Evolutionary conservation across 2,329 filamentous ascomycete species (phyloP).

Genomic region (Epichloe sibirici): DNA sequence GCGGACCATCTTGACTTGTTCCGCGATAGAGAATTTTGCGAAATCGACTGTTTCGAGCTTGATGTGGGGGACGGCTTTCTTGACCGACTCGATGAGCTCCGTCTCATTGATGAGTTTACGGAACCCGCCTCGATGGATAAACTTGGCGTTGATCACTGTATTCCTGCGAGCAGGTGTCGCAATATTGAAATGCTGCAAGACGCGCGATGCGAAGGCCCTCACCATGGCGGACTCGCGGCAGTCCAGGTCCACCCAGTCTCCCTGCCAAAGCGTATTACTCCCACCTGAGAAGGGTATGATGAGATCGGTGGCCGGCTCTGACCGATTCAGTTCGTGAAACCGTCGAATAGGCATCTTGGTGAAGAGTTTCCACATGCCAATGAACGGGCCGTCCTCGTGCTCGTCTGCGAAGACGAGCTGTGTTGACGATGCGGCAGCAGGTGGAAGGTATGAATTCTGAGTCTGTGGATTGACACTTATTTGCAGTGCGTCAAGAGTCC

Average conservation of each 20-base stretch:
- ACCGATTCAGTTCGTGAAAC: slow-evolving; percentile 12
- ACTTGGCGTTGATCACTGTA: slow-evolving; percentile 19
- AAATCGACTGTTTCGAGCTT: slow-evolving; percentile 25
- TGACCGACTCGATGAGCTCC: slow-evolving; percentile 16
- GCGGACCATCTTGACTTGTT: slow-evolving; percentile 23
- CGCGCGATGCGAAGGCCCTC: slow-evolving; percentile 20
- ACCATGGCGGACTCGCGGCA: slow-evolving; percentile 16
- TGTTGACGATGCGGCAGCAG: slow-evolving; percentile 12
- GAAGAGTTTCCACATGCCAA: slow-evolving; percentile 26
- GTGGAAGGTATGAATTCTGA: slow-evolving; percentile 11
- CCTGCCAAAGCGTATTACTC: slow-evolving; percentile 29
- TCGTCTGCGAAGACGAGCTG: slow-evolving; percentile 25
- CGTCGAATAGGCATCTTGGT: slow-evolving; percentile 18
- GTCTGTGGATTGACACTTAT: slow-evolving; percentile 12
- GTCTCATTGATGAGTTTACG: slow-evolving; percentile 20
- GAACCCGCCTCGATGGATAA: slow-evolving; percentile 20
- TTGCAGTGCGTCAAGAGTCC: slow-evolving; percentile 21
- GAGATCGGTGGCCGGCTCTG: slow-evolving; percentile 14
- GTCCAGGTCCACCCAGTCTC: slow-evolving; percentile 22
- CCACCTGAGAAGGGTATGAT: slow-evolving; percentile 28
- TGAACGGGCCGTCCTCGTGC: slow-evolving; percentile 20
- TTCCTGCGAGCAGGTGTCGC: neutral
- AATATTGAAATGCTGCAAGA: slow-evolving; percentile 19
- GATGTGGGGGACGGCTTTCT: slow-evolving; percentile 15
- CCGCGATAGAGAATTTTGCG: slow-evolving; percentile 21